Evolutionary conservation across 192 early-diverging fungal species (phyloP), one percentile per base, ranked within the genome.

Genomic region (Coemansia sp.): DNA sequence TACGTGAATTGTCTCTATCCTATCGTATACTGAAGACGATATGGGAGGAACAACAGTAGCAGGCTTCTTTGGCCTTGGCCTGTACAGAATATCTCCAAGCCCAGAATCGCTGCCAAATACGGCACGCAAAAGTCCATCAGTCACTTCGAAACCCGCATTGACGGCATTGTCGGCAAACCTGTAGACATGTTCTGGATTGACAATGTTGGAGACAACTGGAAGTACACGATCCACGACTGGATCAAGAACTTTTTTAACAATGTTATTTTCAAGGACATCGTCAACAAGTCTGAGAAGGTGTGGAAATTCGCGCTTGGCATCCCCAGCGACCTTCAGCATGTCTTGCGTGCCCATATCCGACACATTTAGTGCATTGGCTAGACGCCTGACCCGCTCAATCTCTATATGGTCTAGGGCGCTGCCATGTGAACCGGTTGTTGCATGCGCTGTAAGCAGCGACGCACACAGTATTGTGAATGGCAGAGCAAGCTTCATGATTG

Each of bases 81-180:
- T 75, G 38, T 77, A 64, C 11, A 83, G 56, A 10, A 83, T 83
- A n/a, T 83, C 72, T 23, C 75, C 68, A 10, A 83, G 66, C 0
- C 80, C 80, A 4, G 80, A 71, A 13, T 83, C 75, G 37, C 80
- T 77, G 9, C 80, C 80, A 77, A 83, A 83, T n/a, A 83, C 65
- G 0, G 80, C 80, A 19, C 80, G 80, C 19, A 83, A 58, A 38
- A 83, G 39, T 3, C 80, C 80, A 19, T 83, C 80, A 1, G 80
- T 63, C 19, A 83, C 75, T 16, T 83, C 80, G 37, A 83, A 83
- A 0, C 80, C 80, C 5, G 80, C 80, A 39, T 83, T 83, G 12
- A 83, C 69, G 7, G 80, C 75, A 48, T 77, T 83, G 49, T 83
- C 80, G 6, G 80, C 75, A 66, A 83, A 71, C 47, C 75, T 37